These are phyloP conservation scores for Funneliformis caledonium DNA, from an alignment of 371 early-diverging fungal genomes.

Conservation along the genomic window DNA sequence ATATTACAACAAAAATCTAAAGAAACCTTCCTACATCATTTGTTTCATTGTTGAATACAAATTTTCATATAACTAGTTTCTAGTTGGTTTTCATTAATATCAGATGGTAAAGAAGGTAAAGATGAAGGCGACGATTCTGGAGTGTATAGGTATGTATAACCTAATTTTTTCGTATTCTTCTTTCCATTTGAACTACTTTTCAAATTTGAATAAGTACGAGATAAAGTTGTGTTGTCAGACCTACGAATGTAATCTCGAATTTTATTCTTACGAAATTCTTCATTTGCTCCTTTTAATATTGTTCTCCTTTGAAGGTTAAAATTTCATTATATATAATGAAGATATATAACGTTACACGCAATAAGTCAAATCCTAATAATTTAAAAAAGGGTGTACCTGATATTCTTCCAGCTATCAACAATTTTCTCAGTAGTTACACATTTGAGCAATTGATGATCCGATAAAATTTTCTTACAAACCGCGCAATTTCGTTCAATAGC, in stretches of 20 bases:
- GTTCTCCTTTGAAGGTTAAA: background rate
- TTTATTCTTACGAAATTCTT: background rate
- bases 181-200: background rate
- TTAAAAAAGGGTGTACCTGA: background rate
- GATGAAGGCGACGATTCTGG: background rate
- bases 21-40: background rate
- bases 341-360: background rate
- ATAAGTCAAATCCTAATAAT: too few relatives aligned
- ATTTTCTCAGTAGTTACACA: background rate
- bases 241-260: background rate
- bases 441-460: constrained; percentile 6
- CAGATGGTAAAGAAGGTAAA: too few relatives aligned
- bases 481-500: constrained; percentile 64
- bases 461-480: constrained; percentile 53
- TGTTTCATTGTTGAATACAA: background rate
- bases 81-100: background rate
- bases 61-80: background rate
- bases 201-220: background rate
- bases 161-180: background rate
- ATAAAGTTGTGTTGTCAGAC: background rate
- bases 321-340: background rate
- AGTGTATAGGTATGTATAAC: too few relatives aligned
- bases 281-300: background rate
- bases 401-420: constrained; percentile 1
- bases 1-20: background rate